Conservation (phyloP, 192 early-diverging fungal genomes). For the Spizellomyces sp. region DNA sequence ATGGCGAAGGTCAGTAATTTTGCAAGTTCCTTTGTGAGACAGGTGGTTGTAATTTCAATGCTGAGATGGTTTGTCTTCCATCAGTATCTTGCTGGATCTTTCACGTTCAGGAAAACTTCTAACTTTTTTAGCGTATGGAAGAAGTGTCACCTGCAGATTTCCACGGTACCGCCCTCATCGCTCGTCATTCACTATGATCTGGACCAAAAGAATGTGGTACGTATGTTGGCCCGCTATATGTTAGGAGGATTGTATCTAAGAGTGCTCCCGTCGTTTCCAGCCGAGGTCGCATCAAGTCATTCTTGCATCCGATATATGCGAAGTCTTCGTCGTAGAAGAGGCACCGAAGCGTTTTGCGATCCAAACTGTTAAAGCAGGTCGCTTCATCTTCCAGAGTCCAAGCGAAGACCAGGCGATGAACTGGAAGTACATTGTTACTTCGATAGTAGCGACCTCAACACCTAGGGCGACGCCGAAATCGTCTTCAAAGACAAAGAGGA, state of each 20-base stretch:
- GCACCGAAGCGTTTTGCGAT: not conserved
- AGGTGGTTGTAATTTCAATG: no score
- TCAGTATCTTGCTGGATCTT: not conserved
- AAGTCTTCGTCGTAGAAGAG: not conserved
- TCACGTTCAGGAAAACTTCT: constrained; percentile 1
- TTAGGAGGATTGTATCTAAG: no score
- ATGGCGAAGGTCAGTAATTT: no score
- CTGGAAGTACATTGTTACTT: no score
- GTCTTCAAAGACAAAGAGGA: no score
- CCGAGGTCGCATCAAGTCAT: not conserved
- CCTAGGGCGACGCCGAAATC: no score
- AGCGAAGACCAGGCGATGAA: not conserved
- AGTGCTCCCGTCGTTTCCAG: not conserved
- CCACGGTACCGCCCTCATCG: constrained; percentile 1
- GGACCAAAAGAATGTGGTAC: not conserved
- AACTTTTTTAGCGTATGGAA: constrained; percentile 4
- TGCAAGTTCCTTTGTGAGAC: no score
- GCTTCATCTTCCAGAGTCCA: not conserved
- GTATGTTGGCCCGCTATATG: not conserved
- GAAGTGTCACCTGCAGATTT: constrained; percentile 1
- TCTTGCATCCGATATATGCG: not conserved
- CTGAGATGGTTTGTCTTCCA: not conserved
- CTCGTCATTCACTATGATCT: constrained; percentile 1
- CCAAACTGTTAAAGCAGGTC: not conserved
- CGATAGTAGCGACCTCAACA: no score